Base-by-base conservation (phyloP, 768 basidiomycete genomes). In the Suillus hirtellus region DNA sequence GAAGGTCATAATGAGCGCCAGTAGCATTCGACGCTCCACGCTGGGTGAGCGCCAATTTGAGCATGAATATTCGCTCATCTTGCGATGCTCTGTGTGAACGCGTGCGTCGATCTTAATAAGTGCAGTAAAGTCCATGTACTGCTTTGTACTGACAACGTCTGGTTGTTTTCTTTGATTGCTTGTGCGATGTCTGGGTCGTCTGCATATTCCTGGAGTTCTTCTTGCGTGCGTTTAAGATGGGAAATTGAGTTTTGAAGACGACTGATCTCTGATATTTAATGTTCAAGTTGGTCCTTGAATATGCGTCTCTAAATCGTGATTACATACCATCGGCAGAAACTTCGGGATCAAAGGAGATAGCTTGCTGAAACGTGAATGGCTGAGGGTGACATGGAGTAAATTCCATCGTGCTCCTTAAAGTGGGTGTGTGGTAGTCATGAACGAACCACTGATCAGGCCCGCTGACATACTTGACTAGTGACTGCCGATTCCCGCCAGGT, bases 161-260 rank as follows among this genome's bases (percentile, higher is more conserved):
- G 74, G 67, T 87, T 79, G 70, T 95, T 95, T 75, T 95, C 93
- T 62, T 85, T 79, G 9, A 87, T 73, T 11, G 88, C 91, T 53
- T 82, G 79, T 38, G 69, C 70, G 10, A 92, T 71, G 58, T 91
- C 90, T 7, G 77, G 75, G 71, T 92, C 91, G 4, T 74, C 72
- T 60, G 74, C 72, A 65, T 82, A 79, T 62, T 84, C 81, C 55
- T 78, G 70, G 31, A 93, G 77, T 58, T 82, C 76, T 9, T 71
- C 68, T 70, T 95, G 92, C 7, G 93, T 91, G 42, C 80, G 77
- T 62, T 75, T 77, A 58, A 95, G 76, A 66, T 85, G 89, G 42
- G 71, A 68, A 58, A 95, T 72, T 11, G 93, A 94, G 69, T 91
- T 86, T 67, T 86, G 84, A 14, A 94, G 79, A 61, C 93, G 86